Conservation (phyloP, 1,284 basidiomycete species). For the Ganoderma multipileum region DNA sequence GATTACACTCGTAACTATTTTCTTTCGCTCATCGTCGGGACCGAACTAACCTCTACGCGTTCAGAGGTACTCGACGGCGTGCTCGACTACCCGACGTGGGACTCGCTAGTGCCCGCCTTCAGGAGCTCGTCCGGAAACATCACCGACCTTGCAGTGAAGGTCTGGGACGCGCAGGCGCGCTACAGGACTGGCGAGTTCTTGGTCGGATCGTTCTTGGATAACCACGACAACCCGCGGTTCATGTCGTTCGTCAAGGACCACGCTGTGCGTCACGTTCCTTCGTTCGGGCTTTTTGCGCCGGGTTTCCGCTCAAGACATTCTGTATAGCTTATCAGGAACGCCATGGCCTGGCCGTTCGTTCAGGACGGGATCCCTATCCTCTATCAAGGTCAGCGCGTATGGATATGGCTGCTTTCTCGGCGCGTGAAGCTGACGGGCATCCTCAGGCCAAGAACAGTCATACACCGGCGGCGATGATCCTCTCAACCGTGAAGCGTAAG, state of each 20-base stretch:
- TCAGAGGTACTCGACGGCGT: conserved; percentile 66
- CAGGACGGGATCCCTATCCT: conserved; percentile 74
- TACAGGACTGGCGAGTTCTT: conserved; percentile 49
- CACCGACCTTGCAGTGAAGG: conserved; percentile 59
- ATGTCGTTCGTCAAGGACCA: conserved; percentile 63
- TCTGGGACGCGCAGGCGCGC: conserved; percentile 57
- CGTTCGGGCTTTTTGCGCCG: conserved; percentile 33
- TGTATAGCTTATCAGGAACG: conserved; percentile 45
- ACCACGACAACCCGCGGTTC: conserved; percentile 84
- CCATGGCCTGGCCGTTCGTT: conserved; percentile 49
- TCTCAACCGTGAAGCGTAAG: conserved; percentile 68
- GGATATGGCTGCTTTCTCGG: conserved; percentile 33
- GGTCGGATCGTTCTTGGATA: conserved; percentile 82
- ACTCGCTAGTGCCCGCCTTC: conserved; percentile 72
- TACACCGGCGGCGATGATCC: conserved; percentile 46
- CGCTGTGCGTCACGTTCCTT: conserved; percentile 52
- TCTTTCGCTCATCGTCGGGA: conserved; percentile 23
- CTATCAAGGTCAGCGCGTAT: conserved; percentile 64
- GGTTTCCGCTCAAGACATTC: conserved; percentile 41
- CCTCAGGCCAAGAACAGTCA: conserved; percentile 40
- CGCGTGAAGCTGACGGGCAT: conserved; percentile 18
- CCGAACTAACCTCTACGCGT: neutral
- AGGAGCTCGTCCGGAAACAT: conserved; percentile 65
- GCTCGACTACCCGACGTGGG: conserved; percentile 78
- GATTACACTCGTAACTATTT: conserved; percentile 32